phyloP scores from a whole-genome alignment of 1,284 basidiomycete genomes.

The Takashimella koratensis region DNA sequence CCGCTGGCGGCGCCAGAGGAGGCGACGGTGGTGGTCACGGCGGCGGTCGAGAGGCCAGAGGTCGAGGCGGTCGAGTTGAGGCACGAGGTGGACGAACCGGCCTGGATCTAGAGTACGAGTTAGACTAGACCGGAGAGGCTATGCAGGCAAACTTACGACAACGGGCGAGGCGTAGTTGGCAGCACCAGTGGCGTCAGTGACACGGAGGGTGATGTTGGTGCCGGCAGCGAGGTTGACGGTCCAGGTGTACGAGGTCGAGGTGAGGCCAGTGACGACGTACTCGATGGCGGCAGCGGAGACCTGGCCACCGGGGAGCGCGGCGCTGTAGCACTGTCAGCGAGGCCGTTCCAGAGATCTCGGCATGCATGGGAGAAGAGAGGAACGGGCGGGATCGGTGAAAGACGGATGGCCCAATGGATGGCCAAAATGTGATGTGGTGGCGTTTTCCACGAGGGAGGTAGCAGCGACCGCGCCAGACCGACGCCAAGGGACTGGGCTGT shows the following conservation, averaged over 20 bases:
- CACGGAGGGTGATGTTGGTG: conserved; percentile 36
- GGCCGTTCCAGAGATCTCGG: too few species aligned
- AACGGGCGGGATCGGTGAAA: neutral
- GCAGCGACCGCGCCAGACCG: too few species aligned
- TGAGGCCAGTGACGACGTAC: conserved; percentile 19
- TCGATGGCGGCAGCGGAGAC: conserved; percentile 27
- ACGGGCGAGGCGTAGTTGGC: conserved; percentile 32
- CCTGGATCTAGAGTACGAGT: conserved; percentile 21
- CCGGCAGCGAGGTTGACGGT: conserved; percentile 33
- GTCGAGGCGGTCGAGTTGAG: conserved; percentile 18
- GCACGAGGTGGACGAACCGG: conserved; percentile 29
- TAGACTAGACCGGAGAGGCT: neutral
- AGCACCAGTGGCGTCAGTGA: conserved; percentile 36
- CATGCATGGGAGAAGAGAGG: neutral
- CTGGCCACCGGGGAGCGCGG: conserved; percentile 41
- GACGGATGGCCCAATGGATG: neutral
- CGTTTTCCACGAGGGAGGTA: neutral
- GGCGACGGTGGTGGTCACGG: neutral
- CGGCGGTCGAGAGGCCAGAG: neutral
- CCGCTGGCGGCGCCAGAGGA: neutral
- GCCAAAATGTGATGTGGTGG: neutral
- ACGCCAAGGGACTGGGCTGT: too few species aligned
- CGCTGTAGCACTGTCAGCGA: conserved; percentile 18
- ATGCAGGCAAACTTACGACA: conserved; percentile 30
- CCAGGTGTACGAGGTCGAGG: conserved; percentile 37